phyloP scores from a whole-genome alignment of 2,329 filamentous ascomycete genomes.

The Chalara sp. region DNA sequence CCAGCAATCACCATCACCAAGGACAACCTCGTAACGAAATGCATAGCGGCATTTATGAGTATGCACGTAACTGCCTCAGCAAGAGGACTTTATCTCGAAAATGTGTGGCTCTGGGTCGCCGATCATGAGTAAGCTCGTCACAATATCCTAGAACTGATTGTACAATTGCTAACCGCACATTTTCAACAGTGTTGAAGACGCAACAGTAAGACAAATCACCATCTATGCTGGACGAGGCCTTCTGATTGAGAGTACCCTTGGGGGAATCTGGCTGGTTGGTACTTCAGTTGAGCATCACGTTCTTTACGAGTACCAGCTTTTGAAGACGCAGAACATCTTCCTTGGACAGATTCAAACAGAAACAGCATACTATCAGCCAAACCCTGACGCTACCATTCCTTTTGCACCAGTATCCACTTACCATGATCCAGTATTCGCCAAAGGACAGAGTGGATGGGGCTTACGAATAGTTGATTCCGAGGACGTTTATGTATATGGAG shows the following conservation, averaged over 20 bases:
- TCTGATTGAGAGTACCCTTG: slow-evolving; percentile 38
- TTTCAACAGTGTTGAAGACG: background rate
- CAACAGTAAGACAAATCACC: slow-evolving; percentile 28
- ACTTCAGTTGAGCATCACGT: slow-evolving; percentile 56
- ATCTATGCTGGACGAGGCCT: slow-evolving; percentile 8
- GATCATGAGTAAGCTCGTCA: slow-evolving; percentile 31
- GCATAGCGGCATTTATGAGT: slow-evolving; percentile 29
- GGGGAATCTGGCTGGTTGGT: slow-evolving; percentile 52
- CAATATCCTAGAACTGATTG: background rate
- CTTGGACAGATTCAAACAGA: slow-evolving; percentile 18
- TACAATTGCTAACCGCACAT: background rate
- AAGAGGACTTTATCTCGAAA: slow-evolving; percentile 41
- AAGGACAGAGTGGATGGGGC: slow-evolving; percentile 45
- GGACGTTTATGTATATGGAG: slow-evolving; percentile 41
- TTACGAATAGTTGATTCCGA: slow-evolving; percentile 47
- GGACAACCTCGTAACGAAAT: slow-evolving; percentile 21
- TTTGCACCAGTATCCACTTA: background rate
- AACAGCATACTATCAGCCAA: slow-evolving; percentile 16
- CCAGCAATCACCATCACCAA: slow-evolving; percentile 27
- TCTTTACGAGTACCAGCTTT: slow-evolving; percentile 46
- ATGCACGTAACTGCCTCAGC: slow-evolving; percentile 28
- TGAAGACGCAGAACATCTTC: slow-evolving; percentile 22
- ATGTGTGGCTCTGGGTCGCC: slow-evolving; percentile 41
- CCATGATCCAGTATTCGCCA: slow-evolving; percentile 43
- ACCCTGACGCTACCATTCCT: slow-evolving; percentile 2